Base-by-base conservation (phyloP, 2,329 filamentous ascomycete genomes). In the Hypoxylon sp. region DNA sequence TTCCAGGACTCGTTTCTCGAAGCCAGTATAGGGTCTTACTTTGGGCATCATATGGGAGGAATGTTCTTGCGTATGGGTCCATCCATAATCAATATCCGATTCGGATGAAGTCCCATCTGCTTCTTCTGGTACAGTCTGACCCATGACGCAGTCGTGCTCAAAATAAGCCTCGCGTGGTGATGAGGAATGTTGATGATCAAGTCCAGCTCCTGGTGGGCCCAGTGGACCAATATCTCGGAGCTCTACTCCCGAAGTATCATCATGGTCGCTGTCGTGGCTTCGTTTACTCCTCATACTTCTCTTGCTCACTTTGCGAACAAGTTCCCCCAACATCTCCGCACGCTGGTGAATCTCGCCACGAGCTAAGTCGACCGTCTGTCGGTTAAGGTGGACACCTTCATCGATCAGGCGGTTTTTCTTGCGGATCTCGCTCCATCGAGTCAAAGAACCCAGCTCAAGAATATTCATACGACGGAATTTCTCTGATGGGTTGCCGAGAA, bases 381-480 rank as follows among this genome's bases (percentile, higher is more conserved):
- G 73, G 63, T 81, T 80, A 25, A 80, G 67, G 70, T 79, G 79
- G 3, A 67, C 69, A 21, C 73, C 73, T 64, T 80, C 77, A 70
- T 89, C 86, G 51, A 89, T 83, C 52, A 90, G 79, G 49, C 80
- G 82, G 73, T 90, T 90, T 74, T 84, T 86, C 71, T 80, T 84
- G 66, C 87, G 82, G 66, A 94, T 93, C 78, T 93, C 91, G 23
- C 87, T 91, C 89, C 90, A 94, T 43, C 92, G 82, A 55, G 86
- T 90, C 82, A 91, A 82, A 36, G 82, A 80, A 0, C 92, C 91
- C 64, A 92, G 80, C 77, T 94, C 92, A 14, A 94, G 81, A 23
- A 93, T 77, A 75, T 88, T 93, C 84, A 94, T 89, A 66, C 89
- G 85, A 53, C 92, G 85, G 74, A 86, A 87, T 77, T 89, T 90